phyloP scores from a whole-genome alignment of 1,284 basidiomycete genomes.

The Boletus semigastroideus region DNA sequence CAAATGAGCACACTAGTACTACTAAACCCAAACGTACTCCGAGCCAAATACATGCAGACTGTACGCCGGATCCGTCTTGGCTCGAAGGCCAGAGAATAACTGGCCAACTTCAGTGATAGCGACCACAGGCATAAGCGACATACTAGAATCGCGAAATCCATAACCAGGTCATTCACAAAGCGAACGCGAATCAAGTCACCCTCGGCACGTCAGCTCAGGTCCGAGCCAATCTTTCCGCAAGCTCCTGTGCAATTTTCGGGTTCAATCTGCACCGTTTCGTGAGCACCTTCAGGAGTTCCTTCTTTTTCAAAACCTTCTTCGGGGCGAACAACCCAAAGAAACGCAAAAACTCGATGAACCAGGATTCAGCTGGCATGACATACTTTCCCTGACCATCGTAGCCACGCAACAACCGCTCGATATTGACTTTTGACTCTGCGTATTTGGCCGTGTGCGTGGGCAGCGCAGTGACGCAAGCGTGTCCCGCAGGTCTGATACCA shows the following conservation, averaged over 20 bases:
- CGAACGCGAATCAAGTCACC: no score
- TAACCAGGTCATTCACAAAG: no score
- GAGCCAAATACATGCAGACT: no score
- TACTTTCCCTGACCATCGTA: conserved; percentile 16
- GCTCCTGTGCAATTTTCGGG: conserved; percentile 13
- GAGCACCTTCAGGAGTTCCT: conserved; percentile 17
- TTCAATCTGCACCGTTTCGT: conserved; percentile 27
- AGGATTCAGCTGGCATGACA: conserved; percentile 25
- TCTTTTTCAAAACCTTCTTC: conserved; percentile 14
- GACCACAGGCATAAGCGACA: no score
- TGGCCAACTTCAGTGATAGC: no score
- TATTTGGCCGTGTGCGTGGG: conserved; percentile 15
- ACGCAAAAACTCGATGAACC: conserved; percentile 25
- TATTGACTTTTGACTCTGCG: conserved; percentile 16
- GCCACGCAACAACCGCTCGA: conserved; percentile 15
- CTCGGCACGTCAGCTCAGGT: background rate
- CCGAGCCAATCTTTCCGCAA: conserved; percentile 10
- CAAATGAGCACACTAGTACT: no score
- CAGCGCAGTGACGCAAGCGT: conserved; percentile 39
- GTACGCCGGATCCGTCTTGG: no score
- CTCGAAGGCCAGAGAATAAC: no score
- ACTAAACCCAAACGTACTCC: no score
- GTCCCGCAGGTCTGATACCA: conserved; percentile 27
- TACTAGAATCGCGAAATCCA: no score
- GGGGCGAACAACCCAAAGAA: conserved; percentile 17